Evolutionary conservation across 306 rosid species (phyloP).

Genomic region (Quercus gilva): DNA sequence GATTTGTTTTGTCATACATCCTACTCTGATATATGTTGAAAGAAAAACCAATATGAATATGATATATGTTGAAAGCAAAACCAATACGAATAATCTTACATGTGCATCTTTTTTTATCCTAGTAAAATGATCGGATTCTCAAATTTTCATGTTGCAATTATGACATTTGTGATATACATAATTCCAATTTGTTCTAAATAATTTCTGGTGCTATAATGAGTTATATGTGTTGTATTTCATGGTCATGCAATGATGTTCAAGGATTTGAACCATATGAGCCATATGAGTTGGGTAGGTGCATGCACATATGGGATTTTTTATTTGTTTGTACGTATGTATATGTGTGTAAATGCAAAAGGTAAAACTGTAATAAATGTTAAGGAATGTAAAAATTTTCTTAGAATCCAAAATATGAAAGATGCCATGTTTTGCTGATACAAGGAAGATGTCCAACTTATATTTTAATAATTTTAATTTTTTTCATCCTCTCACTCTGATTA

Average conservation of each 20-base stretch:
- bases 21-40: not conserved
- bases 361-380: not conserved
- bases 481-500: not conserved
- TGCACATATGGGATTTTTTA: not conserved
- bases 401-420: not conserved
- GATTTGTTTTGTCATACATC: not conserved
- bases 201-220: not conserved
- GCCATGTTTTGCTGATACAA: not conserved
- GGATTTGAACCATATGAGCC: no score
- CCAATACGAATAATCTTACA: not conserved
- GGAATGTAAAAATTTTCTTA: not conserved
- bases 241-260: not conserved
- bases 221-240: not conserved
- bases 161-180: not conserved
- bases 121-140: not conserved
- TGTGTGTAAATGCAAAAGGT: not conserved
- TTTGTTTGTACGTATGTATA: no score
- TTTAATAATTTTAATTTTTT: not conserved
- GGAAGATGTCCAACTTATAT: not conserved
- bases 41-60: no score
- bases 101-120: not conserved
- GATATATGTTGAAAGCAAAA: not conserved
- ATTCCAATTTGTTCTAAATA: not conserved
- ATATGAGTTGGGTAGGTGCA: not conserved
- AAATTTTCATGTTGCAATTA: not conserved